A percentile compares a stretch with the other conserved stretches of the same genome.
Evolutionary conservation across 805 yeast species (phyloP).

Genomic region (Ogataea pini): DNA sequence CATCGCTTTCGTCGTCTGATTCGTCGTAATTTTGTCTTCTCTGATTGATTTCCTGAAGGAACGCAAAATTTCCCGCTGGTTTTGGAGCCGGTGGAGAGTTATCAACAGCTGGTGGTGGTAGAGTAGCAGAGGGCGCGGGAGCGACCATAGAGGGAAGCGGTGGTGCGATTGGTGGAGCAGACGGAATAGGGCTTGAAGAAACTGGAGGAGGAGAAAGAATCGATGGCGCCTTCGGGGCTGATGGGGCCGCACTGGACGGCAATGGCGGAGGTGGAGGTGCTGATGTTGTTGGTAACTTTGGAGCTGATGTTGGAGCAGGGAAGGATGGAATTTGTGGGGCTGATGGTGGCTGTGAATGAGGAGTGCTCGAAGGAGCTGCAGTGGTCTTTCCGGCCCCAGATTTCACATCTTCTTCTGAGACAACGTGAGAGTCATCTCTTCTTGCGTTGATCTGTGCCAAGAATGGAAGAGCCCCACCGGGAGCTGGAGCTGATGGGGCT

Average conservation of each 20-base stretch:
- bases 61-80: constrained; percentile 8
- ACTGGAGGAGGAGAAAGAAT: constrained; percentile 16
- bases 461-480: constrained; percentile 53
- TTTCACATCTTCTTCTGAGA: constrained; percentile 38
- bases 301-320: constrained; percentile 1
- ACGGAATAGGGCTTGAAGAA: constrained; percentile 19
- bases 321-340: constrained; percentile 9
- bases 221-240: constrained; percentile 10
- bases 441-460: constrained; percentile 58
- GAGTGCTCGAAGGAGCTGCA: constrained; percentile 26
- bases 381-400: constrained; percentile 6
- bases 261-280: constrained; percentile 20
- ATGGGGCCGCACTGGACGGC: constrained; percentile 12
- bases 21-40: constrained; percentile 48
- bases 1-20: constrained; percentile 33
- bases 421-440: constrained; percentile 51
- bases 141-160: background rate
- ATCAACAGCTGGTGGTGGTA: constrained; percentile 25
- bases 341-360: constrained; percentile 21
- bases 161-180: constrained; percentile 18
- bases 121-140: constrained; percentile 10
- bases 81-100: constrained; percentile 37
- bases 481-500: constrained; percentile 27
- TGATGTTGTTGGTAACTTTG: constrained; percentile 9
- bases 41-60: constrained; percentile 48